Evolutionary conservation across 768 basidiomycete genomes (phyloP).

Genomic region (Auriscalpium microsporum): DNA sequence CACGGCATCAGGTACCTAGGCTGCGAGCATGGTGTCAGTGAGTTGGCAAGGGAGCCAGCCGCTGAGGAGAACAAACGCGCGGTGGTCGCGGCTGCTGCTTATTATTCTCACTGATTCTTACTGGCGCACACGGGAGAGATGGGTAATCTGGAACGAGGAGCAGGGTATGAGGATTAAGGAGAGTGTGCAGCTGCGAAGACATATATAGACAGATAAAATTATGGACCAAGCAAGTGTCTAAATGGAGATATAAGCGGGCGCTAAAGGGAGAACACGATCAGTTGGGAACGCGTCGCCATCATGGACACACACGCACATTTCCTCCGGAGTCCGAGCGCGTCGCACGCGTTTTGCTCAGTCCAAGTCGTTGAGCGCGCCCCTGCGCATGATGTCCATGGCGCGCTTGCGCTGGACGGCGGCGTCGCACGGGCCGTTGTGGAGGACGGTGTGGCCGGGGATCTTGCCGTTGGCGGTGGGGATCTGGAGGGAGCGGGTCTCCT

Average conservation of each 20-base stretch:
- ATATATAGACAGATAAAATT: neutral
- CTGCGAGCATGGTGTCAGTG: too few relatives aligned
- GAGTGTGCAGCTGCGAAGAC: too few relatives aligned
- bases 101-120: too few relatives aligned
- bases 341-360: neutral
- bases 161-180: too few relatives aligned
- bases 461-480: slow-evolving; percentile 17
- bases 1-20: too few relatives aligned
- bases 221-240: neutral
- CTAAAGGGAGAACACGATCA: neutral
- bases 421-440: slow-evolving; percentile 15
- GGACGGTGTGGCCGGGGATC: slow-evolving; percentile 16
- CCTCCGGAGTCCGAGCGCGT: neutral
- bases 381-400: neutral
- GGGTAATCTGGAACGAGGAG: too few relatives aligned
- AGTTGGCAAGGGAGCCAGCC: too few relatives aligned
- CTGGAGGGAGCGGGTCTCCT: slow-evolving; percentile 16
- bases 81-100: too few relatives aligned
- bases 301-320: neutral
- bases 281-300: neutral
- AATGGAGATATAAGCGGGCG: neutral
- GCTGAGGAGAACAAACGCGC: too few relatives aligned
- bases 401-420: neutral
- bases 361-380: neutral
- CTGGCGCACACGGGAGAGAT: too few relatives aligned